Evolutionary conservation across 2,329 filamentous ascomycete genomes (phyloP).

Genomic region (Chrysosphaeria jannelii): DNA sequence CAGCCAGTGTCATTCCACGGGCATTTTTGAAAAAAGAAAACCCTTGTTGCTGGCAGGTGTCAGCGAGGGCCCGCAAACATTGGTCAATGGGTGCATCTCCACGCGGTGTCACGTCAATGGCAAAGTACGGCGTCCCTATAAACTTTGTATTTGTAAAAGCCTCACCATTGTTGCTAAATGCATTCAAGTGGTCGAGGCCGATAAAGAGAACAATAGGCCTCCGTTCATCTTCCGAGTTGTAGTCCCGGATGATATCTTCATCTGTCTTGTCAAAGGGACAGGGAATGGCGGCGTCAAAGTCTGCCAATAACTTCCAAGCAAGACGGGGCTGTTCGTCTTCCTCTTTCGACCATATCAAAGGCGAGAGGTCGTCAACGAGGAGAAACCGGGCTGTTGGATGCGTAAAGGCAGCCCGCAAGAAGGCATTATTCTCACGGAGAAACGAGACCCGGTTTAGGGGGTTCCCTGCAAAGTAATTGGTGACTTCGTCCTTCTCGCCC

Average conservation of each 20-base stretch:
- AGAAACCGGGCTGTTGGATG: conserved; percentile 42
- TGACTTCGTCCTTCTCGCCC: too few relatives aligned
- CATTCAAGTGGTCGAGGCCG: conserved; percentile 37
- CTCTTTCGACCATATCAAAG: conserved; percentile 39
- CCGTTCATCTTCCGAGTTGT: conserved; percentile 33
- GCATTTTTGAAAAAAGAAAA: conserved; percentile 32
- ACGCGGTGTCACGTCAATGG: conserved; percentile 57
- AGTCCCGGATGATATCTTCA: conserved; percentile 38
- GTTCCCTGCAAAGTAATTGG: conserved; percentile 61
- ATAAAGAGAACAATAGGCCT: conserved; percentile 54
- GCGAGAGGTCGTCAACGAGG: conserved; percentile 48
- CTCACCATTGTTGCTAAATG: conserved; percentile 5
- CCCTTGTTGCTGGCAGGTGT: conserved; percentile 25
- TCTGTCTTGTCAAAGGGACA: conserved; percentile 44
- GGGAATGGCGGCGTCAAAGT: conserved; percentile 36
- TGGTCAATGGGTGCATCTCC: conserved; percentile 21
- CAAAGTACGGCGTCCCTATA: conserved; percentile 59
- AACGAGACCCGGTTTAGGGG: conserved; percentile 57
- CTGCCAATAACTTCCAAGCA: conserved; percentile 34
- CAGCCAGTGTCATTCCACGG: conserved; percentile 13
- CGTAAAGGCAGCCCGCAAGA: conserved; percentile 34
- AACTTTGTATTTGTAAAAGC: conserved; percentile 37
- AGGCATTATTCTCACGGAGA: conserved; percentile 37
- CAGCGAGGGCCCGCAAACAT: conserved; percentile 22
- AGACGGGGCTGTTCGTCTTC: conserved; percentile 14